phyloP scores from a whole-genome alignment of 441 rosid genomes.

The Erysimum cheiri region DNA sequence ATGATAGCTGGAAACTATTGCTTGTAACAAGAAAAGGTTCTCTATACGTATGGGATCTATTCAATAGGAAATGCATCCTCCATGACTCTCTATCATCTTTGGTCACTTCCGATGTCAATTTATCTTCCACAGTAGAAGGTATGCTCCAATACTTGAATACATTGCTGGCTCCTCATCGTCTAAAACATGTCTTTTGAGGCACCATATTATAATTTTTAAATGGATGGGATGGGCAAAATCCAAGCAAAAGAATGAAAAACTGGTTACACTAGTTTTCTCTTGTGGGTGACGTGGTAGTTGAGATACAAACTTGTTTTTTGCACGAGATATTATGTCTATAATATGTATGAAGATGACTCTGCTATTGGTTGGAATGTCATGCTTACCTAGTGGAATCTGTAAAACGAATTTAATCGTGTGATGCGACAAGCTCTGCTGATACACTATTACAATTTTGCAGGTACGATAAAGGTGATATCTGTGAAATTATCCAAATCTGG shows the following conservation, averaged over 20 bases:
- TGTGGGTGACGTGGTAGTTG: constrained; percentile 24
- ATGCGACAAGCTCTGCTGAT: constrained; percentile 30
- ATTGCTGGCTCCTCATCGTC: constrained; percentile 18
- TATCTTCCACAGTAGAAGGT: constrained; percentile 59
- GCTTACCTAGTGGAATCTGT: constrained; percentile 18
- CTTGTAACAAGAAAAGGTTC: constrained; percentile 88
- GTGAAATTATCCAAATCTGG: constrained; percentile 93
- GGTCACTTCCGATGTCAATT: constrained; percentile 55
- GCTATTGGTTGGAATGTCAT: constrained; percentile 17
- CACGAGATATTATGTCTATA: constrained; percentile 14
- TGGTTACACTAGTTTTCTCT: neutral
- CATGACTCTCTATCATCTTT: constrained; percentile 82
- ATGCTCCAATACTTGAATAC: constrained; percentile 14
- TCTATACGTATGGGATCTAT: constrained; percentile 85
- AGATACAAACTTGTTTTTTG: constrained; percentile 12
- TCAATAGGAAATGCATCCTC: constrained; percentile 72
- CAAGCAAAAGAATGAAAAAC: neutral
- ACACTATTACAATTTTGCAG: constrained; percentile 49
- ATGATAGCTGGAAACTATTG: constrained; percentile 87
- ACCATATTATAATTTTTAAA: constrained; percentile 11
- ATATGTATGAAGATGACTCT: neutral
- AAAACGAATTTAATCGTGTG: constrained; percentile 15
- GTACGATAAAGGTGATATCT: constrained; percentile 85
- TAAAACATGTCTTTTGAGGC: neutral
- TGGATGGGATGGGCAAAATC: constrained; percentile 6